Conservation (phyloP, 2,329 filamentous ascomycete genomes). For the Biscogniauxia marginata region DNA sequence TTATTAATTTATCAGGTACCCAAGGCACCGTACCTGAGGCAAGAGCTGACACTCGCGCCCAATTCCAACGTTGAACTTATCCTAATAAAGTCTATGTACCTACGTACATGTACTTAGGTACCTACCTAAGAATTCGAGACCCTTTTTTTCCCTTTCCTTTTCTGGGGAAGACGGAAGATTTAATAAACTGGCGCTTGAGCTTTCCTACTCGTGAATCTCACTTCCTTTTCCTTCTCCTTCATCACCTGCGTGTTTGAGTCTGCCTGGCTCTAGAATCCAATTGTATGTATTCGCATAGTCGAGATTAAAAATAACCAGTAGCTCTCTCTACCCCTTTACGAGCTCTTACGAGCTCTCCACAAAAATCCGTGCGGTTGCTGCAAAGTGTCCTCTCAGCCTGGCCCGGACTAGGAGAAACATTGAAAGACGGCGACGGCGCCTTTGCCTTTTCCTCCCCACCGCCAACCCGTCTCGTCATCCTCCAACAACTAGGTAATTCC, state of each 20-base stretch:
- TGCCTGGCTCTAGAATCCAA: not conserved
- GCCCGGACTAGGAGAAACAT: not conserved
- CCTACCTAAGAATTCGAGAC: not conserved
- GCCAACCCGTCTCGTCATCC: not conserved
- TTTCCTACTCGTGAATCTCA: not conserved
- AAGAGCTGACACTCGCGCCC: not conserved
- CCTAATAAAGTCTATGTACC: not conserved
- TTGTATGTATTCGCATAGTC: not conserved
- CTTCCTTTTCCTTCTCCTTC: too few species aligned
- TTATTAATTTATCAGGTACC: not conserved
- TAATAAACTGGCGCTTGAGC: not conserved
- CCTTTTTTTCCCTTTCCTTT: not conserved
- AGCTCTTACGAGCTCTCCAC: not conserved
- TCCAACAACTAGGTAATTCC: not conserved
- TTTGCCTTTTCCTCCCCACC: not conserved
- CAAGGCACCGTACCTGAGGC: not conserved
- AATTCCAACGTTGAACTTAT: too few species aligned
- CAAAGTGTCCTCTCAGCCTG: constrained; percentile 30
- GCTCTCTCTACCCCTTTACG: not conserved
- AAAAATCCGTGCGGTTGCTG: constrained; percentile 13
- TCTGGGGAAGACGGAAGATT: not conserved
- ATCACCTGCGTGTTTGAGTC: not conserved
- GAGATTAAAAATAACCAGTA: not conserved
- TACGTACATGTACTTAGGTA: not conserved
- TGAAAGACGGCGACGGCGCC: not conserved